Evolutionary conservation across 2,329 filamentous ascomycete genomes (phyloP).

Genomic region (Fusarium tupiense): DNA sequence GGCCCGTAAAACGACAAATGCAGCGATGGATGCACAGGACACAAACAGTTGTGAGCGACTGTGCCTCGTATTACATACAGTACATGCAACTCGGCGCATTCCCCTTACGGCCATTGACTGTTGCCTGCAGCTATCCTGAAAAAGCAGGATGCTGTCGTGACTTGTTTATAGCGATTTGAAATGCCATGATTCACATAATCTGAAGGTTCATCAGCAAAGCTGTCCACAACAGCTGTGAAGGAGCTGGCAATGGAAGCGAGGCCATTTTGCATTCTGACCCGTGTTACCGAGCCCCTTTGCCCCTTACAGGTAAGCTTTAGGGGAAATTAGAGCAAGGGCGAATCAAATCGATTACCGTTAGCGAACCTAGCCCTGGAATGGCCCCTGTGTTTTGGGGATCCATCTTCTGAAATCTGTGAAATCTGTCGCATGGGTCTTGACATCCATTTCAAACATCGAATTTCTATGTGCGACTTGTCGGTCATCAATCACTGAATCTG

Average conservation of each 20-base stretch:
- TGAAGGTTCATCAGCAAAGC: background rate
- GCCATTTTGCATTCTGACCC: background rate
- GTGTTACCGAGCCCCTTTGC: background rate
- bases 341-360: background rate
- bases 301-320: background rate
- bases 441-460: background rate
- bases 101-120: background rate
- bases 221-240: background rate
- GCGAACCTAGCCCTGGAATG: background rate
- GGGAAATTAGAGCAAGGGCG: background rate
- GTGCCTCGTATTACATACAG: background rate
- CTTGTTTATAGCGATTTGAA: rapidly evolving
- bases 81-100: background rate
- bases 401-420: background rate
- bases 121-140: background rate
- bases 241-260: background rate
- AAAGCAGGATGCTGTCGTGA: background rate
- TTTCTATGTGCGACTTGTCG: background rate
- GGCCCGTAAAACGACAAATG: background rate
- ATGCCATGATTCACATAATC: too few species aligned
- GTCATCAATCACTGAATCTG: background rate
- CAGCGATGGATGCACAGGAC: background rate
- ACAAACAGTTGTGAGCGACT: background rate
- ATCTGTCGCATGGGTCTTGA: background rate
- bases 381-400: background rate